Percentiles rank a stretch among this genome's conserved stretches.
These are phyloP conservation scores for Ettlia oleoabundans DNA, from an alignment of 139 green algal genomes.

Conservation along the genomic window DNA sequence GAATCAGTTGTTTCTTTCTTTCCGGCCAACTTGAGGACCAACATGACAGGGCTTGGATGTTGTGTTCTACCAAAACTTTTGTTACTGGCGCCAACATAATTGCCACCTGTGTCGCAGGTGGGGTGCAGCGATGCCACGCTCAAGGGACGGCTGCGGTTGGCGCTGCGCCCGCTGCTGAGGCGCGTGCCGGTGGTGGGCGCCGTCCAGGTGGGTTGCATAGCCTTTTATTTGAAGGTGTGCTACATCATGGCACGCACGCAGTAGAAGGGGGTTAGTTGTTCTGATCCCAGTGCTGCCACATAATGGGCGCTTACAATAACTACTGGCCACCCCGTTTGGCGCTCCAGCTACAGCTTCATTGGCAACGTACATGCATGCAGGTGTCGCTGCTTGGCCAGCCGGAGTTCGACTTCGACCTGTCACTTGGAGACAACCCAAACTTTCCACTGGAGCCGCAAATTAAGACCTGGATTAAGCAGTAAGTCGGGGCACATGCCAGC, in stretches of 20 bases:
- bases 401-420: conserved; percentile 23
- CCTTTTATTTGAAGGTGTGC: too few species aligned
- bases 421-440: background rate
- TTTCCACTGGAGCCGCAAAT: conserved; percentile 21
- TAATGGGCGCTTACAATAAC: too few species aligned
- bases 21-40: too few species aligned
- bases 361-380: too few species aligned
- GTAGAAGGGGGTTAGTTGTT: too few species aligned
- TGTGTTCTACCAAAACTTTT: too few species aligned
- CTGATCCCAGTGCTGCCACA: too few species aligned
- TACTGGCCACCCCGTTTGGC: too few species aligned
- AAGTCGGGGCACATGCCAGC: background rate
- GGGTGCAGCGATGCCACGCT: conserved; percentile 23
- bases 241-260: too few species aligned
- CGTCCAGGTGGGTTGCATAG: conserved; percentile 24
- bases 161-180: conserved; percentile 31
- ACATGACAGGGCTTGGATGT: too few species aligned
- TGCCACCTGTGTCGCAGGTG: background rate
- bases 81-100: background rate
- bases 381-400: conserved; percentile 8
- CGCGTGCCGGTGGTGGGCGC: conserved; percentile 26
- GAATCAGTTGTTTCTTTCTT: too few species aligned
- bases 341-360: too few species aligned
- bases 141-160: background rate
- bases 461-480: conserved; percentile 34